Base-by-base conservation (phyloP, 2,329 filamentous ascomycete genomes). In the Sporothrix sp. region DNA sequence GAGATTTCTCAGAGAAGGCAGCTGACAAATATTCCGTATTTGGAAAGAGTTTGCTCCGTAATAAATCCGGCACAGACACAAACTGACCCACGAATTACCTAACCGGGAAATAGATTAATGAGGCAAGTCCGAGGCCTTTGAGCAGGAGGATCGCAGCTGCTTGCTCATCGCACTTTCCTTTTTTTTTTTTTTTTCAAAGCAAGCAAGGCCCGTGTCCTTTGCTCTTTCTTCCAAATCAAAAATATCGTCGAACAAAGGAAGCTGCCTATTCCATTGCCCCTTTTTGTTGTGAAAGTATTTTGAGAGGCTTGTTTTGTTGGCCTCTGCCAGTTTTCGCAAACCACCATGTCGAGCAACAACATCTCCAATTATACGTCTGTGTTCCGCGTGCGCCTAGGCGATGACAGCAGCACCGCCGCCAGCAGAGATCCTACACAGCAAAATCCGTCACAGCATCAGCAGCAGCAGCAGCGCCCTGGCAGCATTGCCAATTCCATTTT, bases 331-430 rank as follows among this genome's bases (percentile, higher is more conserved):
- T n/a, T 23, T 33, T 32, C 16, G 11, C n/a, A 9, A 21, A 44
- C 18, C 5, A 28, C n/a, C 25, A 48, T 40, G 40, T 9, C 20
- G 8, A 33, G 35, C 42, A 25, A 45, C 5, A 39, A 40, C 18
- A 28, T 54, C 9, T 37, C 52, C 30, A 39, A 52, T 18, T 57
- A 53, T 28, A 58, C 57, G n/a, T 55, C 57, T 2, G 57, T 58
- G 8, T 58, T 58, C 28, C 57, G 55, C 4, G 52, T 57, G 21
- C 50, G 40, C 14, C 45, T 54, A 16, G 50, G 39, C n/a, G 40
- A 45, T 2, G 45, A 46, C 20, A 38, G 20, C 18, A 38, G 16
- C n/a, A 33, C 14, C 25, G 10, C 11, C 9, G 16, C 6, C 14
- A 28, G 10, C 18, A 16, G 23, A 11, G 27, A 10, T 28, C 25